These are phyloP conservation scores for Chrysosporium queenslandicum DNA, from an alignment of 2,329 filamentous ascomycete species.

Conservation along the genomic window DNA sequence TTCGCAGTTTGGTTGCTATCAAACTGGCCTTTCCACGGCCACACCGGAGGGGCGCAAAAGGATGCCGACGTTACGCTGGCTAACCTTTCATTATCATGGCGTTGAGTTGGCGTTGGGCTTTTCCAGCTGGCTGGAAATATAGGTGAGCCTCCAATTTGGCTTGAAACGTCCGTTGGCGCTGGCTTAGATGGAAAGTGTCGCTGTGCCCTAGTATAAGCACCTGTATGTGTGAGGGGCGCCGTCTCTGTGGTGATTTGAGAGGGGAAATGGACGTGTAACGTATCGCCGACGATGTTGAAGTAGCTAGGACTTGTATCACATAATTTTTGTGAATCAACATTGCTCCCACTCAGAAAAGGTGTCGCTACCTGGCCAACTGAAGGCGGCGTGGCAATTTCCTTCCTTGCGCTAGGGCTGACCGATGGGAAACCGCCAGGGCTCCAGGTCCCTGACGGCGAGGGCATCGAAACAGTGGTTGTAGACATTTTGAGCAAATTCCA, in stretches of 20 bases:
- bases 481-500: conserved; percentile 18
- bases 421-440: conserved; percentile 19
- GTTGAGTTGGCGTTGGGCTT: neutral
- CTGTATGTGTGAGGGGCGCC: neutral
- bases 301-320: conserved; percentile 13
- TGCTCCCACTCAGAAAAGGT: conserved; percentile 33
- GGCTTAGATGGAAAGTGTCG: neutral
- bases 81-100: neutral
- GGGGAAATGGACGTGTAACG: conserved; percentile 5
- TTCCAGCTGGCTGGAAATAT: neutral
- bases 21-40: neutral
- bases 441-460: conserved; percentile 19
- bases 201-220: neutral
- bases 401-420: conserved; percentile 42
- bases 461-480: conserved; percentile 21
- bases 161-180: neutral
- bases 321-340: neutral
- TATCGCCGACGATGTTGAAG: conserved; percentile 11
- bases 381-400: conserved; percentile 41
- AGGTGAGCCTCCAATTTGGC: neutral
- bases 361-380: conserved; percentile 47
- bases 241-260: neutral
- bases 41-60: neutral
- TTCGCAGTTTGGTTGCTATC: neutral
- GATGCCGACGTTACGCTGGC: neutral